Conservation (phyloP, 805 yeast genomes). For the Candida maesae region DNA sequence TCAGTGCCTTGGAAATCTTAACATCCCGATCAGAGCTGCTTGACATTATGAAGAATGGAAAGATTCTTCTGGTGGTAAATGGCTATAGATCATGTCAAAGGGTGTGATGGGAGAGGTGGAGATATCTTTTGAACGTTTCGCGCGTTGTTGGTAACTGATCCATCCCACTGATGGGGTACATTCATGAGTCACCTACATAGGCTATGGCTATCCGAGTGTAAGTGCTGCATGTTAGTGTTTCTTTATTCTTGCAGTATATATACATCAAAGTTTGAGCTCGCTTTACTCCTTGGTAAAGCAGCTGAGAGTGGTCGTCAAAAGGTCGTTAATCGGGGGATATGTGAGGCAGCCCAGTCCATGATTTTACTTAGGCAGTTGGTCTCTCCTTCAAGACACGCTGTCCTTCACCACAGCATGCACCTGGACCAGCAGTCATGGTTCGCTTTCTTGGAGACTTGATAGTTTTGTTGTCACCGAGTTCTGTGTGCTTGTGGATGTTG, state of each 20-base stretch:
- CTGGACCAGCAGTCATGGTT: conserved; percentile 59
- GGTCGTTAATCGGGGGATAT: not conserved
- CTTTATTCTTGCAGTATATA: not conserved
- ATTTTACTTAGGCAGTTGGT: too few species aligned
- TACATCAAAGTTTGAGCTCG: not conserved
- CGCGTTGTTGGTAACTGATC: too few species aligned
- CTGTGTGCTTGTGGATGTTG: conserved; percentile 77
- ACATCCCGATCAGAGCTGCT: conserved; percentile 36
- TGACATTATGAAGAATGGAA: not conserved
- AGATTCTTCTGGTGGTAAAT: too few species aligned
- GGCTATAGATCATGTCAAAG: too few species aligned
- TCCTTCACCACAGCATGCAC: conserved; percentile 32
- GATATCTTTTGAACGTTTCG: too few species aligned
- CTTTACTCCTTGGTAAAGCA: not conserved
- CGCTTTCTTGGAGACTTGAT: conserved; percentile 52
- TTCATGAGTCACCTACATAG: too few species aligned
- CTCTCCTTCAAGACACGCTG: conserved; percentile 16
- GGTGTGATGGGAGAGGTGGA: too few species aligned
- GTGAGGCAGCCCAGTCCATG: not conserved
- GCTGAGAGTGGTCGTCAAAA: not conserved
- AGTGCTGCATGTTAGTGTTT: not conserved
- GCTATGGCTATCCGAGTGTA: too few species aligned
- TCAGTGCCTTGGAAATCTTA: conserved; percentile 66
- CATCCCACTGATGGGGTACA: too few species aligned
- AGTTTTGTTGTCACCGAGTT: conserved; percentile 86